Conservation (phyloP, 805 yeast species). For the Yueomyces sp. region DNA sequence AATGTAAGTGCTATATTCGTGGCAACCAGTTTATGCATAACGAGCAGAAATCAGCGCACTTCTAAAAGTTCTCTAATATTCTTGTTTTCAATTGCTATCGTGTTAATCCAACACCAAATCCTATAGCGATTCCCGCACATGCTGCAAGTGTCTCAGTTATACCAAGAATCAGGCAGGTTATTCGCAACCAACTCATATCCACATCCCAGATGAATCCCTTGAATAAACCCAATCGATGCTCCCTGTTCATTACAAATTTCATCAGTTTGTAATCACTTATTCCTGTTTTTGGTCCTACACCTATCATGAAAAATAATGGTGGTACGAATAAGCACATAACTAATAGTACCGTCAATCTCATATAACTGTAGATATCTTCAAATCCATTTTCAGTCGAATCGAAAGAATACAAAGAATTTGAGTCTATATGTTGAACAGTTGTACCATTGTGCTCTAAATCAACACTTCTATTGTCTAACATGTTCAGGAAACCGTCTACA, state of each 20-base stretch:
- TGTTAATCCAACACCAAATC: conserved; percentile 31
- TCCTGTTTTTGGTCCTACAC: conserved; percentile 11
- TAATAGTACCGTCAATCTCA: conserved; percentile 9
- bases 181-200: conserved; percentile 16
- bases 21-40: too few species aligned
- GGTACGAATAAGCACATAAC: conserved; percentile 13
- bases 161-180: conserved; percentile 24
- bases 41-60: not conserved
- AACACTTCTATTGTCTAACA: not conserved
- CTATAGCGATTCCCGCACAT: conserved; percentile 32
- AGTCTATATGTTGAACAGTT: conserved; percentile 9
- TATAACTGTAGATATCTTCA: conserved; percentile 13
- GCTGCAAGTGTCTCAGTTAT: conserved; percentile 13
- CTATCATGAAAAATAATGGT: conserved; percentile 20
- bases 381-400: conserved; percentile 11
- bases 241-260: conserved; percentile 14
- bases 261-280: conserved; percentile 13
- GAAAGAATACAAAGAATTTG: conserved; percentile 12
- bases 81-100: not conserved
- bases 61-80: too few species aligned
- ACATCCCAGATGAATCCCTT: conserved; percentile 22
- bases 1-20: too few species aligned
- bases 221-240: conserved; percentile 14
- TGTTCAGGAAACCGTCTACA: not conserved
- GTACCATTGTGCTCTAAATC: not conserved